Percentiles rank a stretch among this genome's conserved stretches.
phyloP scores from a whole-genome alignment of 75 land plant genomes.

The Azolla pinnata region DNA sequence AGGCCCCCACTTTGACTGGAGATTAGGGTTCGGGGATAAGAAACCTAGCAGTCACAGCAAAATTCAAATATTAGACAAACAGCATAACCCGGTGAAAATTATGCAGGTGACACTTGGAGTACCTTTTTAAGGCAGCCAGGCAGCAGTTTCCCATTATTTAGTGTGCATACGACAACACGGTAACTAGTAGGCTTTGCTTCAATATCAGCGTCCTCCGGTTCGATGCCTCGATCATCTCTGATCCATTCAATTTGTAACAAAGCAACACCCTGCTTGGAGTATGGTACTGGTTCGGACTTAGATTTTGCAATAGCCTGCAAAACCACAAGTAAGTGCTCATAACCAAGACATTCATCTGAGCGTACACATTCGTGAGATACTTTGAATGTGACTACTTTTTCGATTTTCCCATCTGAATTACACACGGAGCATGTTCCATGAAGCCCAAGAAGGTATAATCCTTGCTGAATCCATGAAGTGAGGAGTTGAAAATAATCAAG shows the following conservation, averaged over 20 bases:
- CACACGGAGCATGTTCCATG: not conserved
- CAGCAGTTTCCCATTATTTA: not conserved
- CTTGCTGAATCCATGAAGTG: not conserved
- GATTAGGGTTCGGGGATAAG: conserved; percentile 7
- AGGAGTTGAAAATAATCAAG: not conserved
- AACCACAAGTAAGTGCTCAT: not conserved
- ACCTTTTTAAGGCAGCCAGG: not conserved
- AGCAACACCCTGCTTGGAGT: too few species aligned
- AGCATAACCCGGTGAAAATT: too few species aligned
- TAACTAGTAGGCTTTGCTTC: not conserved
- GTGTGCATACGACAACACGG: not conserved
- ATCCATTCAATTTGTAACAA: not conserved
- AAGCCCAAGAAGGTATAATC: not conserved
- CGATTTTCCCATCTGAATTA: too few species aligned
- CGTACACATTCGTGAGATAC: too few species aligned
- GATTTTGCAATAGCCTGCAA: too few species aligned
- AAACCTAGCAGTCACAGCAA: conserved; percentile 13
- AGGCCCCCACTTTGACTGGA: conserved; percentile 51
- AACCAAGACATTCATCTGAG: too few species aligned
- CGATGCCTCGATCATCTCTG: conserved; percentile 9
- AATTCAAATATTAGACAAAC: not conserved
- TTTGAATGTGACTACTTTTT: too few species aligned
- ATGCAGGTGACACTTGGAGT: too few species aligned
- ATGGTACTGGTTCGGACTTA: too few species aligned
- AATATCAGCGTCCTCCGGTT: conserved; percentile 3